Conservation (phyloP, 306 rosid species). For the Prunus fruticosa region DNA sequence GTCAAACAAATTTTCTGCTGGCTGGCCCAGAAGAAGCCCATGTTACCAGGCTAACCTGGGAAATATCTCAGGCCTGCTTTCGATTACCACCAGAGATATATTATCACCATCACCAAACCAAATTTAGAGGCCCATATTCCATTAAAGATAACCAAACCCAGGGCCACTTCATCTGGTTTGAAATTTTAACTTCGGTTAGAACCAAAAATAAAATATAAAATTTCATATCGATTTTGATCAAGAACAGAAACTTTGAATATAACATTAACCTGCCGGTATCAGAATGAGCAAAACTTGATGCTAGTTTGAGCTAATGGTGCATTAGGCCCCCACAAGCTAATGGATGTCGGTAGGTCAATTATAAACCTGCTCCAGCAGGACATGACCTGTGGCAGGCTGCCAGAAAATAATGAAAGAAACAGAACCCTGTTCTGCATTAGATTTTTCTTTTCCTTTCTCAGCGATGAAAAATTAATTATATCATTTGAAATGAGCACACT, state of each 20-base stretch:
- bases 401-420: neutral
- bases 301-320: conserved; percentile 15
- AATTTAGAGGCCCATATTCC: too few relatives aligned
- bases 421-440: neutral
- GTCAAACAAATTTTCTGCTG: neutral
- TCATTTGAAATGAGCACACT: too few relatives aligned
- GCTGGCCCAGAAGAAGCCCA: neutral
- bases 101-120: too few relatives aligned
- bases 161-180: neutral
- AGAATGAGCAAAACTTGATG: conserved; percentile 2
- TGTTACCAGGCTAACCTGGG: too few relatives aligned
- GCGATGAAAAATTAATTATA: too few relatives aligned
- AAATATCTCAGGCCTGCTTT: neutral
- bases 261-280: neutral
- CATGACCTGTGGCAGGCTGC: too few relatives aligned
- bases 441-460: neutral
- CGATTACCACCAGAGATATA: too few relatives aligned
- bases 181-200: too few relatives aligned
- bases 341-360: neutral
- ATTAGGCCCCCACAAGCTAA: neutral
- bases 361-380: neutral
- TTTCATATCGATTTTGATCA: neutral
- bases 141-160: neutral
- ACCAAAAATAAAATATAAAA: too few relatives aligned
- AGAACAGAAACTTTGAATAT: neutral